These are phyloP conservation scores for Cyanidiococcus yangmingshanensis DNA, from an alignment of 23 red algal genomes.

Conservation along the genomic window DNA sequence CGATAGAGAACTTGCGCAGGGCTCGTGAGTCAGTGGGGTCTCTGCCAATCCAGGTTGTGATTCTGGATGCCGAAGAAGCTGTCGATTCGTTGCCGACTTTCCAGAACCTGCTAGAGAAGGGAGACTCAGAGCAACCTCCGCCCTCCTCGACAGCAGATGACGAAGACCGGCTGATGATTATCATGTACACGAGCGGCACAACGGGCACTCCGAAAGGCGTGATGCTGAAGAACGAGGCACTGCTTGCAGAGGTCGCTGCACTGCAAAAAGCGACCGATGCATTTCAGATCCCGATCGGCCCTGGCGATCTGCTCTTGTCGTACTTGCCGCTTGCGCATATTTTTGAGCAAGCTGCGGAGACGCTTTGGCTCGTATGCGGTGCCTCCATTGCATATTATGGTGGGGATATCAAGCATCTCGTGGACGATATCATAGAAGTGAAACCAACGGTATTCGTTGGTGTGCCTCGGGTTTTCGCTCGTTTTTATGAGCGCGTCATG, in stretches of 20 bases:
- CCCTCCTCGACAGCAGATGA: not conserved
- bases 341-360: constrained; percentile 72
- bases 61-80: not conserved
- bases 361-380: constrained; percentile 40
- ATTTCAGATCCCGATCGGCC: constrained; percentile 29
- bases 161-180: constrained; percentile 45
- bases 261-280: constrained; percentile 26
- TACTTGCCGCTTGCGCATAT: constrained; percentile 90
- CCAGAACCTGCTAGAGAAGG: not conserved
- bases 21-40: not conserved
- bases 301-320: constrained; percentile 44
- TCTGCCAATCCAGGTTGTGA: not conserved
- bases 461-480: constrained; percentile 75
- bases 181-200: constrained; percentile 97
- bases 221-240: constrained; percentile 43
- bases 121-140: not conserved
- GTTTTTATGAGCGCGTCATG: constrained; percentile 64
- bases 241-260: constrained; percentile 47
- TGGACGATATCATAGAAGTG: constrained; percentile 51
- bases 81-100: not conserved
- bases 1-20: not conserved
- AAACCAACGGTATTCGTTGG: constrained; percentile 85
- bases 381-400: constrained; percentile 63
- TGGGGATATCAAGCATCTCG: constrained; percentile 63
- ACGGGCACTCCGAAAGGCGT: constrained; percentile 93